These are phyloP conservation scores for Diplosphaera chodatii DNA, from an alignment of 139 green algal genomes.

Conservation along the genomic window DNA sequence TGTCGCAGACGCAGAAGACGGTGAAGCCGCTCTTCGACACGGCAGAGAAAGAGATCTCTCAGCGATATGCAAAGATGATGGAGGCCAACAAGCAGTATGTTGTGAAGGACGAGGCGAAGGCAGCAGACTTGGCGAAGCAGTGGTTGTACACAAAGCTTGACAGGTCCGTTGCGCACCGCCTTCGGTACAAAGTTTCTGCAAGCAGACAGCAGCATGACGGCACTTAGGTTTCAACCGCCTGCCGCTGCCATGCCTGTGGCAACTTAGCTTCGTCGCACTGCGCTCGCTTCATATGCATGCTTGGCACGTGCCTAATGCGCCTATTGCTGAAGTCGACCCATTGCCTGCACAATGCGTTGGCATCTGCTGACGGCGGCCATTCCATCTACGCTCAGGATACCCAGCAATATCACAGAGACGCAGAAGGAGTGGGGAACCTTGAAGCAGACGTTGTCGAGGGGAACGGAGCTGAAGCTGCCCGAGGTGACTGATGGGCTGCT, in stretches of 20 bases:
- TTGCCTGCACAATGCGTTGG: no score
- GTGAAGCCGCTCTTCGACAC: not conserved
- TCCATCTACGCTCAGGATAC: no score
- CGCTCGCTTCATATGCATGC: no score
- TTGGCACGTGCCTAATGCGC: no score
- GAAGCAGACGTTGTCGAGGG: not conserved
- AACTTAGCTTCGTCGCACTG: no score
- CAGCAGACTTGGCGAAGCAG: constrained; percentile 54
- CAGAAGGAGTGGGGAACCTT: not conserved
- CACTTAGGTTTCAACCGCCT: no score
- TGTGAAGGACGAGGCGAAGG: constrained; percentile 47
- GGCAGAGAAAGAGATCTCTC: constrained; percentile 16
- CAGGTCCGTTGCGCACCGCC: constrained; percentile 25
- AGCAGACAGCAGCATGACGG: no score
- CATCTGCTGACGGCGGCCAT: no score
- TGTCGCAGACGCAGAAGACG: not conserved
- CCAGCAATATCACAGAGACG: not conserved
- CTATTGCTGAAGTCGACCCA: no score
- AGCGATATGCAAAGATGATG: constrained; percentile 47
- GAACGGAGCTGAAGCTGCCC: not conserved
- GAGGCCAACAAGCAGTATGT: constrained; percentile 52
- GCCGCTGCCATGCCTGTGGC: no score
- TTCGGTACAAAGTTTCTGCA: no score
- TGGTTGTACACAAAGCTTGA: constrained; percentile 61
- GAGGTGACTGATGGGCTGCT: no score